Conservation (phyloP, 2,329 filamentous ascomycete genomes). For the Fusarium musae region DNA sequence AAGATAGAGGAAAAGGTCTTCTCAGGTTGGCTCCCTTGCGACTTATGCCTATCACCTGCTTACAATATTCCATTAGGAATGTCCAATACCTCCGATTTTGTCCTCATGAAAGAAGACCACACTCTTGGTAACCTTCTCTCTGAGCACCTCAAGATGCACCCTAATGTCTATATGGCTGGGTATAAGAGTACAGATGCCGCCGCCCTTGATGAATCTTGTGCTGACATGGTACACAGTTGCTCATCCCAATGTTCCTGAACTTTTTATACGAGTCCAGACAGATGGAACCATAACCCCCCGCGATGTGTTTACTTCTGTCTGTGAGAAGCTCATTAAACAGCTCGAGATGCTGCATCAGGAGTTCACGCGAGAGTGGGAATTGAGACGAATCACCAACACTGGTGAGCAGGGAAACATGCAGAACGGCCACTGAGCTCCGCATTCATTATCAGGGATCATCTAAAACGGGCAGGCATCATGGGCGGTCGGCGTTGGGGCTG, state of each 20-base stretch:
- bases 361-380: slow-evolving; percentile 91
- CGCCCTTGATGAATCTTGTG: too few species aligned
- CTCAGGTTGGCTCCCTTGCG: slow-evolving; percentile 73
- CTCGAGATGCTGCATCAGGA: slow-evolving; percentile 83
- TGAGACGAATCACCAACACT: slow-evolving; percentile 83
- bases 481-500: slow-evolving; percentile 43
- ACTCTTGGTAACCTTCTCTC: slow-evolving; percentile 91
- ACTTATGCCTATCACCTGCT: not conserved
- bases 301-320: slow-evolving; percentile 83
- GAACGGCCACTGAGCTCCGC: slow-evolving; percentile 47
- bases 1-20: slow-evolving; percentile 91
- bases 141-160: slow-evolving; percentile 84
- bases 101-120: slow-evolving; percentile 96
- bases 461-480: slow-evolving; percentile 33
- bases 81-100: slow-evolving; percentile 94
- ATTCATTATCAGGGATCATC: slow-evolving; percentile 12
- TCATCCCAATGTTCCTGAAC: slow-evolving; percentile 70
- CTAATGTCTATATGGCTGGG: slow-evolving; percentile 87
- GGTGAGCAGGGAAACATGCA: slow-evolving; percentile 65
- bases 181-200: slow-evolving; percentile 77
- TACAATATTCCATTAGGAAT: slow-evolving; percentile 65
- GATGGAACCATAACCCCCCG: slow-evolving; percentile 90
- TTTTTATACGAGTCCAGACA: slow-evolving; percentile 85
- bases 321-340: slow-evolving; percentile 83
- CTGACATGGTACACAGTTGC: slow-evolving; percentile 52